Percentiles rank a stretch among this genome's conserved stretches.
Conservation (phyloP, 352 stramenopile species). For the Pythium brachiatum region DNA sequence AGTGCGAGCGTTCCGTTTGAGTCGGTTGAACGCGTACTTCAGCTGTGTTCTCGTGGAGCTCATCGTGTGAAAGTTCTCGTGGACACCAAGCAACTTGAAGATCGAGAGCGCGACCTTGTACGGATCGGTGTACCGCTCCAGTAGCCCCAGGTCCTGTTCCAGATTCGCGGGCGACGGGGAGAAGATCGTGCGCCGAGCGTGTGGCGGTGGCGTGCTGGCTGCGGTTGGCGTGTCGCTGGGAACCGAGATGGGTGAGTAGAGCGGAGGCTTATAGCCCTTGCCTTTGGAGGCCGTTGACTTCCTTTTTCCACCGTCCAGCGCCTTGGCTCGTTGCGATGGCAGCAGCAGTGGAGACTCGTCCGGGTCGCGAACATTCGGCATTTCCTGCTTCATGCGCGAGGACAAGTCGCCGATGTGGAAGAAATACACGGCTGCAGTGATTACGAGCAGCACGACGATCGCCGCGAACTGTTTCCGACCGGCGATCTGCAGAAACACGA, state of each 20-base stretch:
- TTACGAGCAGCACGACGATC: conserved; percentile 51
- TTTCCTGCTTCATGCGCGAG: conserved; percentile 34
- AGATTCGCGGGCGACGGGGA: conserved; percentile 36
- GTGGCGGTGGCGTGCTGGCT: conserved; percentile 6
- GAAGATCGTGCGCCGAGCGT: conserved; percentile 35
- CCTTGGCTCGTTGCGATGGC: conserved; percentile 4
- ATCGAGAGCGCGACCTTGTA: conserved; percentile 74
- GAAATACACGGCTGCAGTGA: conserved; percentile 49
- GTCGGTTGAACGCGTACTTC: conserved; percentile 56
- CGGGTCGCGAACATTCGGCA: conserved; percentile 29
- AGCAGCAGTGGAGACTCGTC: conserved; percentile 25
- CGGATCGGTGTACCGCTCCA: conserved; percentile 60
- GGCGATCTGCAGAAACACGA: conserved; percentile 69
- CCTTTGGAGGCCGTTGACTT: conserved; percentile 2
- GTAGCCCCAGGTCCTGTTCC: conserved; percentile 36
- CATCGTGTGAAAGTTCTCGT: conserved; percentile 68
- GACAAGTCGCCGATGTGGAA: conserved; percentile 46
- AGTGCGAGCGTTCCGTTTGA: conserved; percentile 42
- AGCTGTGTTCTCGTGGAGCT: conserved; percentile 53
- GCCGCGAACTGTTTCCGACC: conserved; percentile 48
- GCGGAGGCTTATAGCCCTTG: conserved; percentile 4
- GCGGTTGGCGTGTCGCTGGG: neutral
- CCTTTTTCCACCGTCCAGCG: neutral
- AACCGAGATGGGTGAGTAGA: conserved; percentile 14
- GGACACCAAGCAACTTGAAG: conserved; percentile 65